These are phyloP conservation scores for Basidiobolus meristosporus DNA, from an alignment of 371 early-diverging fungal genomes.

Conservation along the genomic window DNA sequence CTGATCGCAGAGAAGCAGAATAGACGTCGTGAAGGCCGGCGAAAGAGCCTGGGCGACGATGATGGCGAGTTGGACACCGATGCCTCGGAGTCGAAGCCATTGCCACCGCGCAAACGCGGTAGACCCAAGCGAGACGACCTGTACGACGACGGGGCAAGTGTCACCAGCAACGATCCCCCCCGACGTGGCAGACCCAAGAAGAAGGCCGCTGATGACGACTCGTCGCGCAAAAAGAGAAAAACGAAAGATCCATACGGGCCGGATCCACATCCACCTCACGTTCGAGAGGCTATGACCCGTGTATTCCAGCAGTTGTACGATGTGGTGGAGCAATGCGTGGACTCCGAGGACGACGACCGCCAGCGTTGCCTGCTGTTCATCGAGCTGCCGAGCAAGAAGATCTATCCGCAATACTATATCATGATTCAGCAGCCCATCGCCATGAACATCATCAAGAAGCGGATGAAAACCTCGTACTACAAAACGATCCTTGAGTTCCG, in stretches of 20 bases:
- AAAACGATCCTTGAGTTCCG: conserved; percentile 22
- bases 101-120: conserved; percentile 5
- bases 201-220: conserved; percentile 1
- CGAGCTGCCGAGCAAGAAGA: conserved; percentile 47
- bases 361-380: conserved; percentile 43
- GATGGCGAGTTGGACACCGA: background rate
- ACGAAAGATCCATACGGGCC: conserved; percentile 7
- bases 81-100: conserved; percentile 5
- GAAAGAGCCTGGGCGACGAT: conserved; percentile 5
- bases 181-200: conserved; percentile 11
- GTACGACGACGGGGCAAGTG: conserved; percentile 6
- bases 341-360: conserved; percentile 24
- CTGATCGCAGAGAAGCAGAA: conserved; percentile 28
- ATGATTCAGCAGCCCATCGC: conserved; percentile 73
- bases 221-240: conserved; percentile 4
- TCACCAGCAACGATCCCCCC: conserved; percentile 3
- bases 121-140: conserved; percentile 5
- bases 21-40: conserved; percentile 11
- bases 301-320: conserved; percentile 25
- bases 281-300: conserved; percentile 11
- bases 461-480: conserved; percentile 29
- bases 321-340: conserved; percentile 25
- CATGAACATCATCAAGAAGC: conserved; percentile 41
- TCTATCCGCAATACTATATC: conserved; percentile 71
- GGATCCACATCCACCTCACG: conserved; percentile 4